Conservation (phyloP, 139 green algal genomes). For the Marvania coccoides region DNA sequence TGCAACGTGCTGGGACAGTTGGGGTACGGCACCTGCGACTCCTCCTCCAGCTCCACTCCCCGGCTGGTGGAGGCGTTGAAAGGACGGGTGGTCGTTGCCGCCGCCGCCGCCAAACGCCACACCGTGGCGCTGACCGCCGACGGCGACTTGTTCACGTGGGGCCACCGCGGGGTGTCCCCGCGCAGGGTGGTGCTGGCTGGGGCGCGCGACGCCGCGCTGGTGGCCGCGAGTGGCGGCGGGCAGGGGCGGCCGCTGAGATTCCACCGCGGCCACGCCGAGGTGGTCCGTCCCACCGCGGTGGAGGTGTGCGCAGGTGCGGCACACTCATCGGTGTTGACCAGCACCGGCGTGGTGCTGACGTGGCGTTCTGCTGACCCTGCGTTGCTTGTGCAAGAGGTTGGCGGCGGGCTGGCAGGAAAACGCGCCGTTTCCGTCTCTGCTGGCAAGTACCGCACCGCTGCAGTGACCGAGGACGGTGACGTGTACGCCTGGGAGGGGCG, state of each 20-base stretch:
- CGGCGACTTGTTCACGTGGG: slow-evolving; percentile 82
- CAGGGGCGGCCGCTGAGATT: slow-evolving; percentile 39
- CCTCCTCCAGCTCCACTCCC: slow-evolving; percentile 51
- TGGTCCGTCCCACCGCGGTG: slow-evolving; percentile 50
- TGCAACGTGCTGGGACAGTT: slow-evolving; percentile 69
- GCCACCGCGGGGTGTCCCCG: slow-evolving; percentile 62
- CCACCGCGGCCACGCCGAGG: slow-evolving; percentile 59
- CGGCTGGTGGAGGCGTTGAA: slow-evolving; percentile 74
- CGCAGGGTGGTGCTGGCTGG: slow-evolving; percentile 51
- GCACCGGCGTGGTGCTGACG: slow-evolving; percentile 53
- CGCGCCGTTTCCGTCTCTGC: slow-evolving; percentile 44
- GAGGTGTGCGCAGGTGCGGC: slow-evolving; percentile 57
- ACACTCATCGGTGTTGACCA: slow-evolving; percentile 58
- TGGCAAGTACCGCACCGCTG: slow-evolving; percentile 81
- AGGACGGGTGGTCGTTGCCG: slow-evolving; percentile 45
- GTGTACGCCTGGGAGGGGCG: slow-evolving; percentile 80
- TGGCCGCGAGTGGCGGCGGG: not conserved
- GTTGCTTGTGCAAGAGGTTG: slow-evolving; percentile 54
- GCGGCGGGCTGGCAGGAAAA: slow-evolving; percentile 52
- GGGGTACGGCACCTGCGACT: slow-evolving; percentile 74
- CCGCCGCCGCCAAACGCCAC: slow-evolving; percentile 84
- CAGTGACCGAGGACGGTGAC: slow-evolving; percentile 60
- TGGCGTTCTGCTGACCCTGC: slow-evolving; percentile 58
- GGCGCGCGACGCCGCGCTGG: not conserved
- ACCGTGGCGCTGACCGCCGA: slow-evolving; percentile 64